Conservation (phyloP, 768 basidiomycete genomes). For the Holtermannia corniformis region DNA sequence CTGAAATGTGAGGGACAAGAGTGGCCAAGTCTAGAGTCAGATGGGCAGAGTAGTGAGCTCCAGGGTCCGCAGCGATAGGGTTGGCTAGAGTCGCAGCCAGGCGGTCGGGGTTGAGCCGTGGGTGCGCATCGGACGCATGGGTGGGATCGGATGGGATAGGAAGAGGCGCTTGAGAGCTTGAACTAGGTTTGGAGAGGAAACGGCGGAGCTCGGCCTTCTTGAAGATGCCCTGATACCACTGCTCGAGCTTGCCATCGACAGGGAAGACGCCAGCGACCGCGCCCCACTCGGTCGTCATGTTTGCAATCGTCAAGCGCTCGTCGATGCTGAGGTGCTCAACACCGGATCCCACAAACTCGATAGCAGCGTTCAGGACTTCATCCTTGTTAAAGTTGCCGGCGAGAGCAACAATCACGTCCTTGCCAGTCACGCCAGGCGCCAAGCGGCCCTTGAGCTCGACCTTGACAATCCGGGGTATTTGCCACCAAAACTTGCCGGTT, state of each 20-base stretch:
- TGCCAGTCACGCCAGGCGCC: conserved; percentile 84
- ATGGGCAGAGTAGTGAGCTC: conserved; percentile 73
- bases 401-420: conserved; percentile 94
- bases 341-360: conserved; percentile 92
- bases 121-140: conserved; percentile 67
- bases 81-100: conserved; percentile 56
- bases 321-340: conserved; percentile 68
- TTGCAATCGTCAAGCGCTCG: conserved; percentile 91
- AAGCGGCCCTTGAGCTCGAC: conserved; percentile 79
- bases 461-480: conserved; percentile 90
- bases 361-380: conserved; percentile 90
- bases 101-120: conserved; percentile 68
- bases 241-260: conserved; percentile 65
- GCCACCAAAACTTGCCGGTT: conserved; percentile 99
- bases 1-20: conserved; percentile 88
- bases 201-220: conserved; percentile 65
- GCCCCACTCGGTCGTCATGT: conserved; percentile 99
- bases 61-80: conserved; percentile 56
- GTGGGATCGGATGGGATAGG: conserved; percentile 38
- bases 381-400: conserved; percentile 94
- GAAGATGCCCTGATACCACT: conserved; percentile 75
- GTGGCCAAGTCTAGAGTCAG: conserved; percentile 86
- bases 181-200: conserved; percentile 49
- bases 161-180: conserved; percentile 16
- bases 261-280: conserved; percentile 94